phyloP scores from a whole-genome alignment of 306 rosid species.

The Styphnolobium japonicum region DNA sequence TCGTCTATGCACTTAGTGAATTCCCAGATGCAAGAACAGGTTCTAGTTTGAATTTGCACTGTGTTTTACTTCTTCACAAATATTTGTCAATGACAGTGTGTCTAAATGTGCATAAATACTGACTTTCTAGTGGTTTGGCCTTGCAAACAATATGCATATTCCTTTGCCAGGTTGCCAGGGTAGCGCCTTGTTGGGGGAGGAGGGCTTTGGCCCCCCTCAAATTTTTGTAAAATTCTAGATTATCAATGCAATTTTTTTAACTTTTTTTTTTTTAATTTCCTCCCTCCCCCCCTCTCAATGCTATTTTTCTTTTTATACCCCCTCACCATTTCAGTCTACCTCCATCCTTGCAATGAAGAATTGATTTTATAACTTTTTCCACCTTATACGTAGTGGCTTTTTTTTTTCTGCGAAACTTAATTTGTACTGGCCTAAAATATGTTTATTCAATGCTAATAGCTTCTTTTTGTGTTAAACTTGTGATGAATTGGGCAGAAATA shows the following conservation, averaged over 20 bases:
- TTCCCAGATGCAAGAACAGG: conserved; percentile 92
- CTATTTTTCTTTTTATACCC: too few relatives aligned
- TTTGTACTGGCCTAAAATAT: conserved; percentile 8
- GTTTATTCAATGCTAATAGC: background rate
- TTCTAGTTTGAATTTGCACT: conserved; percentile 31
- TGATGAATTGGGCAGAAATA: background rate
- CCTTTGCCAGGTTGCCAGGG: background rate
- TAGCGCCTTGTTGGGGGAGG: too few relatives aligned
- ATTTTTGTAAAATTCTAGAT: too few relatives aligned
- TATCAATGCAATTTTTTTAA: too few relatives aligned
- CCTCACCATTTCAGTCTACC: too few relatives aligned
- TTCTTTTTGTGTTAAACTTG: conserved; percentile 3
- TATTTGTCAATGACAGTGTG: background rate
- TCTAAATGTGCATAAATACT: background rate
- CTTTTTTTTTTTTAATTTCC: too few relatives aligned
- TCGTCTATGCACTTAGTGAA: conserved; percentile 55
- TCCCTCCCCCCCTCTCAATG: too few relatives aligned
- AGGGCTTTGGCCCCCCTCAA: too few relatives aligned
- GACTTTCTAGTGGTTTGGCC: background rate
- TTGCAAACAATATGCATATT: conserved; percentile 13
- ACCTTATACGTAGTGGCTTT: background rate
- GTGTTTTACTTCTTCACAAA: background rate
- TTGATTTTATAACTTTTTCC: background rate
- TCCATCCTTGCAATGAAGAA: background rate
- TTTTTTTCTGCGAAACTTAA: background rate